Evolutionary conservation across 306 rosid species (phyloP), one percentile per base, ranked within the genome.

Genomic region (Leucaena leucocephala): DNA sequence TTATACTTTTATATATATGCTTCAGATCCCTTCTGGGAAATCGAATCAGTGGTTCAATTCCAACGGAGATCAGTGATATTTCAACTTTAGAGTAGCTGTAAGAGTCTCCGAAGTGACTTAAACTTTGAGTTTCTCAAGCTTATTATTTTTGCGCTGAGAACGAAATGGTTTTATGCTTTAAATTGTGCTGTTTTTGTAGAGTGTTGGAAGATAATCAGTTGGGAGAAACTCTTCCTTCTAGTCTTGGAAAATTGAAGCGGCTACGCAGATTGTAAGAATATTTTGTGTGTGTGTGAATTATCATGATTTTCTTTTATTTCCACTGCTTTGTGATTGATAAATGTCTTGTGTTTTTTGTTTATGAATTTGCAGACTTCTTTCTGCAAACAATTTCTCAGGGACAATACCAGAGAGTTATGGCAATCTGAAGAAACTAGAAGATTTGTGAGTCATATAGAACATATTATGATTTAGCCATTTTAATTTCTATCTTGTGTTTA

Each of bases 311-410:
- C 2, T 36, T 15, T 64, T 16, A 0, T 3, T 27, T 27, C 27
- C 27, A 27, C 0, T 27, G 27, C 27, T 27, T 27, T 27, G 27
- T 27, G 27, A 27, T 27, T 27, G 27, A 27, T 27, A 27, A 27
- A 27, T 27, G 27, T 27, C 27, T 27, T 1, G 27, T 9, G 62
- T 64, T 7, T 35, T 72, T 65, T 70, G 3, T 58, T 3, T 36
- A 9, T 70, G 64, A 72, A 58, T 80, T 52, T 76, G 68, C 92
- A 94, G 96, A 33, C 61, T 84, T 68, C 88, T 94, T 70, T 75
- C 83, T 57, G 83, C 84, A 16, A 94, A 94, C 86, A 90, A 92
- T 69, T 92, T 94, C 73, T 85, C 91, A 0, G 96, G 89, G 54
- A 15, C 69, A 57, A 88, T 94, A 84, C 98, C 98, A 17, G 81